Evolutionary conservation across 805 yeast species (phyloP).

Genomic region (Wickerhamomyces pijperi): DNA sequence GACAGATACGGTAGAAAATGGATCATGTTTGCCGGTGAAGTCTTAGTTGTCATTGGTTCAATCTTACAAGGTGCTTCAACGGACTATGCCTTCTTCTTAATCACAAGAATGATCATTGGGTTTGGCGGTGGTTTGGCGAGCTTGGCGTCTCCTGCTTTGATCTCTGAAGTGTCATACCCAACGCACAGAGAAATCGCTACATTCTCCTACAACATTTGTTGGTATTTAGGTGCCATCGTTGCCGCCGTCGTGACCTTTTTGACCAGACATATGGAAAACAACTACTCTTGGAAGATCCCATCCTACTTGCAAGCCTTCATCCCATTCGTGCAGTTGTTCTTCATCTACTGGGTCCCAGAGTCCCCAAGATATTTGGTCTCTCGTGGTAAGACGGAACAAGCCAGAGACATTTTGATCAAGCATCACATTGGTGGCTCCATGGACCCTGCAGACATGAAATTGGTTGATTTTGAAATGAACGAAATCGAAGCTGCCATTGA

Average conservation of each 20-base stretch:
- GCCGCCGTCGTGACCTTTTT: slow-evolving; percentile 20
- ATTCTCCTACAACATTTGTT: slow-evolving; percentile 34
- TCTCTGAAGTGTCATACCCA: slow-evolving; percentile 42
- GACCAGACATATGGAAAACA: slow-evolving; percentile 18
- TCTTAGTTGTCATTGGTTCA: slow-evolving; percentile 13
- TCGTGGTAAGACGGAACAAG: slow-evolving; percentile 30
- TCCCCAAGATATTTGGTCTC: slow-evolving; percentile 35
- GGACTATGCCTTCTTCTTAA: slow-evolving; percentile 16
- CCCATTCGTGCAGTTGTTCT: slow-evolving; percentile 30
- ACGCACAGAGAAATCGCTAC: slow-evolving; percentile 29
- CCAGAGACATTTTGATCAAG: slow-evolving; percentile 27
- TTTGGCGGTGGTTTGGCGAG: slow-evolving; percentile 33
- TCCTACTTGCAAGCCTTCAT: slow-evolving; percentile 36
- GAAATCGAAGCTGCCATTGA: slow-evolving; percentile 30
- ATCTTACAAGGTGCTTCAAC: slow-evolving; percentile 17
- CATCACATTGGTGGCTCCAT: slow-evolving; percentile 26
- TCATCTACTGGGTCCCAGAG: slow-evolving; percentile 39
- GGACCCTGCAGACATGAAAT: slow-evolving; percentile 8
- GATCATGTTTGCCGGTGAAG: slow-evolving; percentile 11
- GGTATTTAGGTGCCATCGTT: slow-evolving; percentile 42
- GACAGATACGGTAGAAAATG: slow-evolving; percentile 33
- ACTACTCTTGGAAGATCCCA: slow-evolving; percentile 45
- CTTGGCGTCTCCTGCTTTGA: slow-evolving; percentile 34
- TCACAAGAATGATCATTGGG: slow-evolving; percentile 34
- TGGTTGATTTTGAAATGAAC: slow-evolving; percentile 27